Evolutionary conservation across 2,329 filamentous ascomycete genomes (phyloP).

Genomic region (Hirsutella minnesotensis): DNA sequence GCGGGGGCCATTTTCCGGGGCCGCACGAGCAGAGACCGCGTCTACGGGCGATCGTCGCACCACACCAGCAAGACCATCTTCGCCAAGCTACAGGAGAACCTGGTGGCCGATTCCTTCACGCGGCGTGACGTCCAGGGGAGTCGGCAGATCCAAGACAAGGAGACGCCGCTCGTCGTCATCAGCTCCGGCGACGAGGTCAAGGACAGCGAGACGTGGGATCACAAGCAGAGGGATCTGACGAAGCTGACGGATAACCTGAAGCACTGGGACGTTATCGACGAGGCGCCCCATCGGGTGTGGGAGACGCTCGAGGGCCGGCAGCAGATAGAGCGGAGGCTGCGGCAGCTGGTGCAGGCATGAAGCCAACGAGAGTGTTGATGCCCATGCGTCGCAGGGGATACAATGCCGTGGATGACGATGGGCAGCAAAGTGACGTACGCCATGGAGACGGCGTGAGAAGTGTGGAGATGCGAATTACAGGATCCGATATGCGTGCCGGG

Average conservation of each 20-base stretch:
- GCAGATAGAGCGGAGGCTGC: constrained; percentile 68
- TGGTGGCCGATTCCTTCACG: constrained; percentile 76
- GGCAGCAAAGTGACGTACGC: not conserved
- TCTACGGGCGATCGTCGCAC: constrained; percentile 69
- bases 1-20: constrained; percentile 72
- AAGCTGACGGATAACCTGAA: constrained; percentile 67
- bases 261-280: constrained; percentile 76
- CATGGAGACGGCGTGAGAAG: no score
- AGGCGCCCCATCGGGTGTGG: constrained; percentile 84
- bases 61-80: constrained; percentile 79
- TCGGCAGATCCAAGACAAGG: constrained; percentile 63
- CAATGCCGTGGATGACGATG: not conserved
- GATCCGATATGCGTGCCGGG: no score
- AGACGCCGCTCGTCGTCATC: constrained; percentile 67
- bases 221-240: constrained; percentile 75
- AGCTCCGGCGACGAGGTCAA: constrained; percentile 67
- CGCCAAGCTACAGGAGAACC: constrained; percentile 81
- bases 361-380: not conserved
- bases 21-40: constrained; percentile 68
- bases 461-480: no score
- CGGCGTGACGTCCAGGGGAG: constrained; percentile 72
- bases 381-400: not conserved
- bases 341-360: constrained; percentile 44
- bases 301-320: constrained; percentile 57
- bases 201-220: constrained; percentile 60